Conservation (phyloP, 2,329 filamentous ascomycete genomes). For the Fusarium pseudocircinatum region DNA sequence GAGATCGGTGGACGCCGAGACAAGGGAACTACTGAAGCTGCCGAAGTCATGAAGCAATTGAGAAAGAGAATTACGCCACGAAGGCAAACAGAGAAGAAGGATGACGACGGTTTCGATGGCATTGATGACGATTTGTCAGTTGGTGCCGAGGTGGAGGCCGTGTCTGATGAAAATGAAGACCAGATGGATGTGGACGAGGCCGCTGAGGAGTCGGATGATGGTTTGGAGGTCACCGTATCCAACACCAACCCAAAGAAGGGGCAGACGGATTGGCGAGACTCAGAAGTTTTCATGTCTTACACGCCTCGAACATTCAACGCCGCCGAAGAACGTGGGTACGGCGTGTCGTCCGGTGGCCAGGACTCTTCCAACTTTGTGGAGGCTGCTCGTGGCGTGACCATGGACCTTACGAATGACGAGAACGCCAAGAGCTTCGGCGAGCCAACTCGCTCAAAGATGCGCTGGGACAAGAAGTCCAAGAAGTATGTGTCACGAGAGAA, state of each 20-base stretch:
- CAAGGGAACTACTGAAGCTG: constrained; percentile 71
- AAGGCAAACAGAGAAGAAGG: constrained; percentile 55
- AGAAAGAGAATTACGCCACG: constrained; percentile 74
- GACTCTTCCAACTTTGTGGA: constrained; percentile 79
- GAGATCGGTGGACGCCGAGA: constrained; percentile 84
- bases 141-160: constrained; percentile 49
- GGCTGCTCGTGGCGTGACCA: constrained; percentile 85
- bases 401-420: constrained; percentile 95
- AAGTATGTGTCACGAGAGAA: constrained; percentile 94
- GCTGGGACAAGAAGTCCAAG: constrained; percentile 96
- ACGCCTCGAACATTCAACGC: constrained; percentile 81
- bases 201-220: constrained; percentile 68
- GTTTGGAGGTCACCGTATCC: constrained; percentile 76
- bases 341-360: constrained; percentile 84
- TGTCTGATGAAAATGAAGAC: constrained; percentile 42
- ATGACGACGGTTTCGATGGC: constrained; percentile 49
- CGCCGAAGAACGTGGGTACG: constrained; percentile 91
- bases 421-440: constrained; percentile 80
- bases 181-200: constrained; percentile 54
- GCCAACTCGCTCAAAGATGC: constrained; percentile 78
- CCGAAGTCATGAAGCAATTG: constrained; percentile 78
- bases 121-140: constrained; percentile 44
- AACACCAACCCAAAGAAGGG: constrained; percentile 64
- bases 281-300: constrained; percentile 97
- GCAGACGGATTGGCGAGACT: constrained; percentile 77